Evolutionary conservation across 208 protist genomes (phyloP).

Genomic region (Blechomonas ayalai): DNA sequence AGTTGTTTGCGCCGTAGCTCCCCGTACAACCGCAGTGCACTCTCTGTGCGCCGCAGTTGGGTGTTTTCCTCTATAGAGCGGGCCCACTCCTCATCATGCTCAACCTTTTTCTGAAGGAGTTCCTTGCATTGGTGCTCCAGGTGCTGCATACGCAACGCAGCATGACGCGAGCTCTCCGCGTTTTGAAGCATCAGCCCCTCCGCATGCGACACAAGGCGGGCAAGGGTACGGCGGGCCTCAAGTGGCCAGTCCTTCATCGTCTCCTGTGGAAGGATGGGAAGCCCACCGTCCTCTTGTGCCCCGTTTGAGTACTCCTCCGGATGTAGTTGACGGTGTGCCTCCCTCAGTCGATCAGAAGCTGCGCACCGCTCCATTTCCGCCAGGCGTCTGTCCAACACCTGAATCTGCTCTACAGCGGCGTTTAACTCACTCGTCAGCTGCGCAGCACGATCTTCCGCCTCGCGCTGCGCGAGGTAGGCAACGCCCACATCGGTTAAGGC

Average conservation of each 20-base stretch:
- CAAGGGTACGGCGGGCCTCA: slow-evolving; percentile 32
- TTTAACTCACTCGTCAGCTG: slow-evolving; percentile 54
- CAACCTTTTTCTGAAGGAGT: slow-evolving; percentile 11
- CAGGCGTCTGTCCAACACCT: slow-evolving; percentile 59
- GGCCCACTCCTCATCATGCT: slow-evolving; percentile 5
- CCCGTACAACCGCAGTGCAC: slow-evolving; percentile 13
- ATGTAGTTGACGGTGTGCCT: slow-evolving; percentile 7
- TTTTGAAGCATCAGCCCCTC: slow-evolving; percentile 47
- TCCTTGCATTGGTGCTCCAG: slow-evolving; percentile 32
- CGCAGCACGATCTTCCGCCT: slow-evolving; percentile 52
- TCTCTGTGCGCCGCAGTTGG: slow-evolving; percentile 30
- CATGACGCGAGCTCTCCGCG: slow-evolving; percentile 34
- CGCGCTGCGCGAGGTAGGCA: slow-evolving; percentile 44
- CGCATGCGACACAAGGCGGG: slow-evolving; percentile 30
- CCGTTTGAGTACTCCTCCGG: background rate
- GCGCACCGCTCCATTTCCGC: slow-evolving; percentile 58
- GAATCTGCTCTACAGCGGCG: slow-evolving; percentile 65
- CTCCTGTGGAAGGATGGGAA: slow-evolving; percentile 5
- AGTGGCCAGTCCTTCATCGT: slow-evolving; percentile 35
- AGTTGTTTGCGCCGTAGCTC: slow-evolving; percentile 38
- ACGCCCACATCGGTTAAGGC: slow-evolving; percentile 55
- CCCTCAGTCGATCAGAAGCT: slow-evolving; percentile 22
- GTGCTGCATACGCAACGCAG: slow-evolving; percentile 34
- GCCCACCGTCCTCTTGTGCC: background rate
- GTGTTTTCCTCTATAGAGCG: slow-evolving; percentile 19